Conservation (phyloP, 352 stramenopile species). For the Phytophthora pistaciae region DNA sequence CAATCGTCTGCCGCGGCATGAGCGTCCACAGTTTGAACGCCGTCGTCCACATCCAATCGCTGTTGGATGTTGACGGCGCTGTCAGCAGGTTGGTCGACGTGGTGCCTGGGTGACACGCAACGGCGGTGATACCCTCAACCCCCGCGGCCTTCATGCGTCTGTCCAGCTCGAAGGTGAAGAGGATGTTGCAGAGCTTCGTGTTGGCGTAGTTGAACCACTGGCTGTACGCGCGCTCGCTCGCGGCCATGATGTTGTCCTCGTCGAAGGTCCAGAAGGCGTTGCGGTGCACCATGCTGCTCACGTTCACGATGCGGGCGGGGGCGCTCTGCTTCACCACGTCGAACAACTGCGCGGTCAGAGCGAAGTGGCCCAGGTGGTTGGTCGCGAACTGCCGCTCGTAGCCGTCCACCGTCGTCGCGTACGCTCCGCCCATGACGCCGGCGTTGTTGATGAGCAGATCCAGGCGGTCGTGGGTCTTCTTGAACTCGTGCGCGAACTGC, state of each 20-base stretch:
- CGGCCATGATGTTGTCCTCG: constrained; percentile 32
- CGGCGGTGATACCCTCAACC: constrained; percentile 30
- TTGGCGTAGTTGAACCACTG: constrained; percentile 55
- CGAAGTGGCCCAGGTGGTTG: constrained; percentile 76
- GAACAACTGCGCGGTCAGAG: constrained; percentile 55
- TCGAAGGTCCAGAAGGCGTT: constrained; percentile 33
- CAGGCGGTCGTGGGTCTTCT: constrained; percentile 36
- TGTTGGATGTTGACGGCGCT: constrained; percentile 29
- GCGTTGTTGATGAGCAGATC: constrained; percentile 80
- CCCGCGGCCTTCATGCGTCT: constrained; percentile 39
- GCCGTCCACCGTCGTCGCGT: constrained; percentile 47
- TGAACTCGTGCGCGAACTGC: constrained; percentile 48
- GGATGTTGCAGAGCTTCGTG: constrained; percentile 66
- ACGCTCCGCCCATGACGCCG: constrained; percentile 53
- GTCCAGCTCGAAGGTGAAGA: constrained; percentile 61
- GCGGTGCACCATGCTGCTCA: constrained; percentile 56
- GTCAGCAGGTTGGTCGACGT: constrained; percentile 46
- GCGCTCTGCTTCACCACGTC: constrained; percentile 38
- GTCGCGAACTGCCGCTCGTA: constrained; percentile 71
- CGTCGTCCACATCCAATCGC: constrained; percentile 33
- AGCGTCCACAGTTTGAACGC: constrained; percentile 36
- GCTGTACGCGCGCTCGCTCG: constrained; percentile 34
- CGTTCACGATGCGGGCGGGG: constrained; percentile 48
- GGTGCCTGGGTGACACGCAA: constrained; percentile 52
- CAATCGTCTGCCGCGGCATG: constrained; percentile 29